Base-by-base conservation (phyloP, 495 filamentous ascomycete species). In the Parathielavia appendiculata region DNA sequence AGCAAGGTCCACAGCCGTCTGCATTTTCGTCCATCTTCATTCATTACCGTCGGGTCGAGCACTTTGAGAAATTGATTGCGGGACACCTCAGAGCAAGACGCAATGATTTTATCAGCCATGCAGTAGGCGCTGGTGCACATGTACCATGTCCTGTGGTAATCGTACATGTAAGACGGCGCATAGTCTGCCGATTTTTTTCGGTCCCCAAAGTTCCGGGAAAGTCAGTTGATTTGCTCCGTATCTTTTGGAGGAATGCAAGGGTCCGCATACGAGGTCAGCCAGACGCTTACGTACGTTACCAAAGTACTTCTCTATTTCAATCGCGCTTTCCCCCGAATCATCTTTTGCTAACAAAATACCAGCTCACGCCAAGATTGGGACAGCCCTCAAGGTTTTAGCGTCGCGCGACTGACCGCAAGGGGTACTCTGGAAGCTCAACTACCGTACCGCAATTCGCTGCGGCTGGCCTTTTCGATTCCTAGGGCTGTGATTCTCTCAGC, bases 251-350 rank as follows among this genome's bases (percentile, higher is more conserved):
- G 36, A 51, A 59, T 22, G 52, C 52, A 22, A 11, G 52, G 52
- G 30, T 54, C 41, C 32, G 30, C 41, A 55, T 46, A 55, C 40
- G 52, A 55, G 52, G 46, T 55, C 46, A 19, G 11, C 38, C 5
- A 17, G 0, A 36, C 2, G 26, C 26, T 36, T 26, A 23, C 11
- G 10, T 14, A 20, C 13, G 23, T 46, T 17, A 2, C 22, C 26
- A n/a, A 19, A n/a, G 40, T 43, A 43, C 14, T n/a, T 8, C 14
- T 16, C 36, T 39, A 39, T 2, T 43, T 7, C n/a, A 7, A 17
- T n/a, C 16, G 16, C 40, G 17, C 16, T 5, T 43, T 3, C 9
- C 36, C 36, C 6, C 26, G 3, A 30, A 3, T 3, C 6, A 2
- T 30, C 26, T 30, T 23, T 12, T 39, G 36, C 17, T 53, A 44